phyloP scores from a whole-genome alignment of 257 asterid species.

The Solanum clarkiae region DNA sequence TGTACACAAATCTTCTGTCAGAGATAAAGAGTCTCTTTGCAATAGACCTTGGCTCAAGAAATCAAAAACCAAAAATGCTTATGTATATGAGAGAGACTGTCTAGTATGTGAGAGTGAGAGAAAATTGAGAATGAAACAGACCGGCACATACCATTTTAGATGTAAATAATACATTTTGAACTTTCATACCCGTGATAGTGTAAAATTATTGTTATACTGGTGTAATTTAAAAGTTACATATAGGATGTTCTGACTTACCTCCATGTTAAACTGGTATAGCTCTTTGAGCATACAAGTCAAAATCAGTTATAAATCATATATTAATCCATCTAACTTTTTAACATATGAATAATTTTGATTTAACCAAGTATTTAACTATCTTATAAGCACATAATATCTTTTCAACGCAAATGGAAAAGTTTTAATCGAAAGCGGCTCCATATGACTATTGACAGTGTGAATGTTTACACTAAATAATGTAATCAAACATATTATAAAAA shows the following conservation, averaged over 20 bases:
- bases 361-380: too few species aligned
- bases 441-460: not conserved
- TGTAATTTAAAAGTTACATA: not conserved
- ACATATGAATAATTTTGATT: too few species aligned
- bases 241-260: too few species aligned
- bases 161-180: not conserved
- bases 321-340: too few species aligned
- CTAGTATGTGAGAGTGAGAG: not conserved
- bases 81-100: not conserved
- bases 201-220: not conserved
- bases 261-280: too few species aligned
- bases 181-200: not conserved
- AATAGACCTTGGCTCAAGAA: too few species aligned
- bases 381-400: not conserved
- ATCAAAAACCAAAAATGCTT: not conserved
- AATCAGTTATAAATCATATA: too few species aligned
- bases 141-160: not conserved
- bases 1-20: too few species aligned
- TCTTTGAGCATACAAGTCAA: too few species aligned
- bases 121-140: not conserved
- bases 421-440: too few species aligned
- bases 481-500: not conserved
- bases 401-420: not conserved
- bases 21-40: too few species aligned
- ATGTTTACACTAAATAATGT: not conserved